Evolutionary conservation across 176 grass and related monocot genomes (phyloP), one percentile per base, ranked within the genome.

Genomic region (Hsuehochloa calcarea): DNA sequence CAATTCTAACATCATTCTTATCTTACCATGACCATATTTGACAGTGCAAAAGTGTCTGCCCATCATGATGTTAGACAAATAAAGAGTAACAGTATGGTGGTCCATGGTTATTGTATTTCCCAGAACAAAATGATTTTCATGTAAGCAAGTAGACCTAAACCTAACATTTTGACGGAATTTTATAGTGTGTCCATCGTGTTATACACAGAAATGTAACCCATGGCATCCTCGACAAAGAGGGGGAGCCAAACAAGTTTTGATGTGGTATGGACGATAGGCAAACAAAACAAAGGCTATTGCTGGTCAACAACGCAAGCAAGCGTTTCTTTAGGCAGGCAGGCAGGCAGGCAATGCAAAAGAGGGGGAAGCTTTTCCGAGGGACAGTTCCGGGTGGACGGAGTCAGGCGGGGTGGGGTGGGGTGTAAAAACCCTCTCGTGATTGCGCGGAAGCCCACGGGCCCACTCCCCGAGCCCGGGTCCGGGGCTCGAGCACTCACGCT

Each of bases 321-420:
- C 6, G 52, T 41, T 82, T 82, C n/a, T 43, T 1, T 13, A 5
- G 58, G 44, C 3, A 5, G n/a, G n/a, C n/a, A n/a, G n/a, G 69
- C 11, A 12, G 41, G 17, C 25, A 70, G 6, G 49, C 29, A 47
- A 10, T 39, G 62, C 22, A 74, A 35, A 37, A 44, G 3, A 39
- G 9, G 22, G 19, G 60, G 9, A 13, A 19, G 8, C 10, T 66
- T 74, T 54, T 22, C 5, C 37, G 22, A 25, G 72, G 65, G 80
- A 65, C 73, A 70, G 26, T 52, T 13, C 29, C 4, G 65, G 72
- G 86, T 83, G 71, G 71, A 87, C 85, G 70, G 69, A 85, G 35
- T 10, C 16, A 77, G 52, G 74, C 19, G 51, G 31, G 31, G 31
- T 25, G 14, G 60, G 52, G 74, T 10, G 51, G 31, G 31, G 31